Percentiles rank a stretch among this genome's conserved stretches.
Conservation (phyloP, 1,284 basidiomycete species). For the Cryptococcus wingfieldii region DNA sequence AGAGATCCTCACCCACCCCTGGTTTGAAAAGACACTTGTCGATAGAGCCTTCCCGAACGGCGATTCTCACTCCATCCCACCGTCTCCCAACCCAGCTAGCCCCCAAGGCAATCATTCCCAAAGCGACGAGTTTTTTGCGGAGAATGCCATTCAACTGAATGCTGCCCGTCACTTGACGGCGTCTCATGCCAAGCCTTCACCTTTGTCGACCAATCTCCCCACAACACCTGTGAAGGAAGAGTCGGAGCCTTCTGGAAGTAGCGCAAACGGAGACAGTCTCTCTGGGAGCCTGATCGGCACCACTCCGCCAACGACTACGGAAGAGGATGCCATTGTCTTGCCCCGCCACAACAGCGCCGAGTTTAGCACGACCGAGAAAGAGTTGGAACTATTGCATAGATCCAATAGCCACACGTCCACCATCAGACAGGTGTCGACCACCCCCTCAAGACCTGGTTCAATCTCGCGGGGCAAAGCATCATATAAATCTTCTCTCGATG, state of each 20-base stretch:
- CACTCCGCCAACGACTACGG: constrained; percentile 44
- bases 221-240: constrained; percentile 6
- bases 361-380: constrained; percentile 33
- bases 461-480: constrained; percentile 15
- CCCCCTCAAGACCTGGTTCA: constrained; percentile 1
- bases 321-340: constrained; percentile 32
- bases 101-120: not conserved
- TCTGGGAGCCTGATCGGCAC: constrained; percentile 5
- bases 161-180: constrained; percentile 2
- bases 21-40: constrained; percentile 66
- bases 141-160: constrained; percentile 21
- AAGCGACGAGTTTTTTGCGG: constrained; percentile 17
- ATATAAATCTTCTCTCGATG: constrained; percentile 19
- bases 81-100: constrained; percentile 32
- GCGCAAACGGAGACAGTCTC: constrained; percentile 18
- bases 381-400: constrained; percentile 36
- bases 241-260: constrained; percentile 38
- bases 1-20: constrained; percentile 80
- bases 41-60: constrained; percentile 36
- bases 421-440: constrained; percentile 12
- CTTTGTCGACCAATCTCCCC: constrained; percentile 9
- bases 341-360: constrained; percentile 32
- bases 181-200: constrained; percentile 8
- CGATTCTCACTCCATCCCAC: constrained; percentile 19
- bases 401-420: constrained; percentile 52